Conservation (phyloP, 352 stramenopile genomes). For the Globisporangium lucens region DNA sequence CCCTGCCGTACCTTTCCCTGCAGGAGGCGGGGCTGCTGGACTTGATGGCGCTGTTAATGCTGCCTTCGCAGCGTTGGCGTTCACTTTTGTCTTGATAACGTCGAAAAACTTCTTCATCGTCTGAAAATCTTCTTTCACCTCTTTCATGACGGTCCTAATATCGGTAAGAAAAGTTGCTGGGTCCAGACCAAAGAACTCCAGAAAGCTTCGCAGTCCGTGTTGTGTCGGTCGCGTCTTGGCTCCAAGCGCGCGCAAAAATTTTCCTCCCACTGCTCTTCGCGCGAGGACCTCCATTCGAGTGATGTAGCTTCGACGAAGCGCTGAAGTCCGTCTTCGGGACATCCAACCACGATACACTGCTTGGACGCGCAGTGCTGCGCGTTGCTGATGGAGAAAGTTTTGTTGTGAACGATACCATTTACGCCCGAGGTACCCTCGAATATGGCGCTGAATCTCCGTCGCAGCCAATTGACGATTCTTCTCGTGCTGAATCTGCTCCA, state of each 20-base stretch:
- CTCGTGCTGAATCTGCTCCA: slow-evolving; percentile 49
- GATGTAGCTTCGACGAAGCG: slow-evolving; percentile 68
- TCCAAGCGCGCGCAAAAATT: slow-evolving; percentile 51
- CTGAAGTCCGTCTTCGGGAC: slow-evolving; percentile 53
- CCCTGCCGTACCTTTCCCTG: neutral
- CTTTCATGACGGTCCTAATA: slow-evolving; percentile 50
- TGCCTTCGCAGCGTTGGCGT: slow-evolving; percentile 30
- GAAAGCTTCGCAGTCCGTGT: slow-evolving; percentile 53
- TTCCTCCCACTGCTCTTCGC: slow-evolving; percentile 56
- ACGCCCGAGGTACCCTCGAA: slow-evolving; percentile 51
- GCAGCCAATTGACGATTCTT: slow-evolving; percentile 45
- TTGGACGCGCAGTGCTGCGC: slow-evolving; percentile 52
- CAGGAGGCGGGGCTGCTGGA: slow-evolving; percentile 8
- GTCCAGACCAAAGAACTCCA: slow-evolving; percentile 77
- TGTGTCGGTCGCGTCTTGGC: slow-evolving; percentile 59
- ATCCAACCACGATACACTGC: slow-evolving; percentile 73
- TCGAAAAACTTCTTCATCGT: slow-evolving; percentile 60
- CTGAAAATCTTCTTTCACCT: slow-evolving; percentile 72
- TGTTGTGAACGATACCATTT: slow-evolving; percentile 56
- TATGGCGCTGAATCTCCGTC: slow-evolving; percentile 68
- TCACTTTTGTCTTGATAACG: slow-evolving; percentile 53
- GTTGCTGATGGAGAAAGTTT: slow-evolving; percentile 46
- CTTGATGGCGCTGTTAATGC: slow-evolving; percentile 11
- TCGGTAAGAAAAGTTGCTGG: slow-evolving; percentile 73
- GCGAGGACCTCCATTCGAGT: slow-evolving; percentile 75